Percentiles rank a stretch among this genome's conserved stretches.
These are phyloP conservation scores for Marasmius tenuissimus DNA, from an alignment of 1,284 basidiomycete species.

Conservation along the genomic window DNA sequence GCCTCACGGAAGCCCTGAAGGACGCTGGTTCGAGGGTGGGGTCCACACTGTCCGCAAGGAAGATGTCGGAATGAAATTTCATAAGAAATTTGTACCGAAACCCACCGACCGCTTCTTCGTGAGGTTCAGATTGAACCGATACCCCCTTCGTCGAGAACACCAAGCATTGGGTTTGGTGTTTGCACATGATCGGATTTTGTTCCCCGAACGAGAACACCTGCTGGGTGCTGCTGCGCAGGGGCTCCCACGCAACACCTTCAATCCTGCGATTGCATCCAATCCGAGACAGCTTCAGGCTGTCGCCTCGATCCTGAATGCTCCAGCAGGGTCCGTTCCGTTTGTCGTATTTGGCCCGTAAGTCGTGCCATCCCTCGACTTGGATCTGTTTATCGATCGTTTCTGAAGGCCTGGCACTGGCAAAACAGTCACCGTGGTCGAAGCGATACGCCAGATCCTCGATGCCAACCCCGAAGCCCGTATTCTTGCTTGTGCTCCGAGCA, in stretches of 20 bases:
- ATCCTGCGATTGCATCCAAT: conserved; percentile 48
- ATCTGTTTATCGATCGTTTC: not conserved
- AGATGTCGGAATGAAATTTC: conserved; percentile 55
- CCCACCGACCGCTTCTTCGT: conserved; percentile 39
- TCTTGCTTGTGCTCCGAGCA: conserved; percentile 65
- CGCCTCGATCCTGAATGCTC: conserved; percentile 43
- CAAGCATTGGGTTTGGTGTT: conserved; percentile 41
- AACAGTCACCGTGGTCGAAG: conserved; percentile 67
- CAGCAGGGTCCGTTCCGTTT: conserved; percentile 53
- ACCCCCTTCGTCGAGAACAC: conserved; percentile 53
- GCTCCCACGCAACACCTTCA: conserved; percentile 29
- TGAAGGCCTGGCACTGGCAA: conserved; percentile 49
- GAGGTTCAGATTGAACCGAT: conserved; percentile 56
- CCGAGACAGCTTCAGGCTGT: conserved; percentile 55
- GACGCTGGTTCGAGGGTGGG: conserved; percentile 55
- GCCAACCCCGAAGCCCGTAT: conserved; percentile 44
- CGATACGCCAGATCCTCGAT: conserved; percentile 56
- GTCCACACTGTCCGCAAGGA: conserved; percentile 52
- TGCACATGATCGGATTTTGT: conserved; percentile 15
- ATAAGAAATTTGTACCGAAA: conserved; percentile 41
- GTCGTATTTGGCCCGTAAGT: conserved; percentile 69
- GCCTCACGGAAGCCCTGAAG: conserved; percentile 29
- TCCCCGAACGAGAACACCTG: conserved; percentile 10
- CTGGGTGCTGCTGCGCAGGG: not conserved
- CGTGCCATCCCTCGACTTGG: not conserved